Percentiles rank a stretch among this genome's conserved stretches.
phyloP scores from a whole-genome alignment of 306 rosid genomes.

The Rubus parviflorus region DNA sequence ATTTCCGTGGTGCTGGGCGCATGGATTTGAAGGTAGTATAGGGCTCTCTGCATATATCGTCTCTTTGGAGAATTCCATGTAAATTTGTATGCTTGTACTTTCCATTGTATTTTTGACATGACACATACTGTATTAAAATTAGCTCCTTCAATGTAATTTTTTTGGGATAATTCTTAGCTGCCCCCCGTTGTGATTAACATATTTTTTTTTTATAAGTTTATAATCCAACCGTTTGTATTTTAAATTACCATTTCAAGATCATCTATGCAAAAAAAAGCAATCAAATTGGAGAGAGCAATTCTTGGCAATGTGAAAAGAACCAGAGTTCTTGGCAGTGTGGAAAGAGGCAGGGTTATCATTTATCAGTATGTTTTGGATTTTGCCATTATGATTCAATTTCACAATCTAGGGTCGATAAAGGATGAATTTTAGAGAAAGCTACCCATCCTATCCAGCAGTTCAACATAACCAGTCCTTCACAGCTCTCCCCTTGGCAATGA shows the following conservation, averaged over 20 bases:
- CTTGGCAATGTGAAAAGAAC: too few relatives aligned
- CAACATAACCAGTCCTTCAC: slow-evolving; percentile 58
- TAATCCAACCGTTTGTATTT: too few relatives aligned
- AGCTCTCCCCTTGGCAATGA: slow-evolving; percentile 68
- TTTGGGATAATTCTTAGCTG: too few relatives aligned
- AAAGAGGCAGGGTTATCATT: too few relatives aligned
- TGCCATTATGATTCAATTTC: neutral
- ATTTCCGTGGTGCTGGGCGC: neutral
- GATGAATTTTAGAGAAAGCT: neutral
- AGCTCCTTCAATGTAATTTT: neutral
- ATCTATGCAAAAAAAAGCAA: too few relatives aligned
- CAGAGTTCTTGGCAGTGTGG: too few relatives aligned
- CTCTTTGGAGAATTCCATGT: neutral
- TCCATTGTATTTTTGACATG: neutral
- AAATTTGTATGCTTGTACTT: neutral
- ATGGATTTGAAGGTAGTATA: neutral
- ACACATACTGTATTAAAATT: neutral
- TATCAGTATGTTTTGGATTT: neutral
- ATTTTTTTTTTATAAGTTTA: too few relatives aligned
- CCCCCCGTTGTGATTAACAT: too few relatives aligned
- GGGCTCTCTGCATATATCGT: neutral
- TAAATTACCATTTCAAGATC: too few relatives aligned
- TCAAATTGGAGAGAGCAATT: too few relatives aligned
- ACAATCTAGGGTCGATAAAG: neutral
- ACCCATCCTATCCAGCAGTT: neutral